Base-by-base conservation (phyloP, 495 filamentous ascomycete genomes). In the Barbatosphaeria neglecta region DNA sequence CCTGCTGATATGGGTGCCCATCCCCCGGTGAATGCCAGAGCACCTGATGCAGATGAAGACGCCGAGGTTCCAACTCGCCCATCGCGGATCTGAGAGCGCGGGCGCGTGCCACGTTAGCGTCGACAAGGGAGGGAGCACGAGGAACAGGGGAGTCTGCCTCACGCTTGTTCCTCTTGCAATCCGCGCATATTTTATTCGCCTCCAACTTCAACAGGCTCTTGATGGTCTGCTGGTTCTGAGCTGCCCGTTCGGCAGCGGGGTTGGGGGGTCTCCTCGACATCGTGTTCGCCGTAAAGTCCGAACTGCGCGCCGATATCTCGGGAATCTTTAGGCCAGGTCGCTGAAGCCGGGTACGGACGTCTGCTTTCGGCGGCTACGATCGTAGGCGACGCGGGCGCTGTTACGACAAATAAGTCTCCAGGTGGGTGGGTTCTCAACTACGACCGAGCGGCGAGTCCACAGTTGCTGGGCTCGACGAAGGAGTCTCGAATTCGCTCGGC, bases 91-190 rank as follows among this genome's bases (percentile, higher is more conserved):
- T 94, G 60, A 24, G 42, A 41, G 22, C 6, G 18, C 18, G 33
- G 37, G n/a, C n/a, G n/a, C n/a, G n/a, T n/a, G n/a, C n/a, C n/a
- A n/a, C n/a, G n/a, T n/a, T n/a, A n/a, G n/a, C n/a, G n/a, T n/a
- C n/a, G n/a, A n/a, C n/a, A n/a, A n/a, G n/a, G n/a, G n/a, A n/a
- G n/a, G n/a, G n/a, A n/a, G n/a, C n/a, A n/a, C n/a, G n/a, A n/a
- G 37, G 17, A 20, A 9, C 15, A 8, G n/a, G 17, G 37, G 38
- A 24, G 35, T 49, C 48, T 28, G 27, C 73, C 83, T 60, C 58
- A 93, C 90, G 92, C 61, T 97, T 97, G 65, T 96, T 97, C 62
- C 86, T 79, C 73, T 98, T 98, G 76, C 92, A 98, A 60, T 98
- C 92, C 33, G 92, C 92, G 75, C 92, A 98, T 59, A 81, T 80